Evolutionary conservation across 2,329 filamentous ascomycete genomes (phyloP), one percentile per base, ranked within the genome.

Genomic region (Uncinocarpus reesii): DNA sequence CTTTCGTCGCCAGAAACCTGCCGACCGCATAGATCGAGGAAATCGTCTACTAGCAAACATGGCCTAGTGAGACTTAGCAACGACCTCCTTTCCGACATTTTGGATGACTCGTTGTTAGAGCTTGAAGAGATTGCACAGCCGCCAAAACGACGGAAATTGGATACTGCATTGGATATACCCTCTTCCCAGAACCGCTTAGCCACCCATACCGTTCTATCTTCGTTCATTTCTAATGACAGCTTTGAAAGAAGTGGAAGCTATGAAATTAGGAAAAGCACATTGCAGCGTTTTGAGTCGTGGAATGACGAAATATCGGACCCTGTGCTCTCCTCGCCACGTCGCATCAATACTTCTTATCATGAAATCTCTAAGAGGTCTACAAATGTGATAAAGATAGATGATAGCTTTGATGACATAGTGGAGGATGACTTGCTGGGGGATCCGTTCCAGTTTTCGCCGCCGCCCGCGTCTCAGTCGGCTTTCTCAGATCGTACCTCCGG

Each of bases 261-360:
- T 18, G 20, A n/a, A 7, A 2, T 26, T 13, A 11, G 26, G 26
- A 16, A 40, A 18, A 20, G 7, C 16, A n/a, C 10, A 40, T 16
- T 15, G 15, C 31, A 16, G n/a, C 24, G 13, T 6, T 32, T 18
- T 11, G 34, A 32, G 24, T 34, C 13, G 2, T 42, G 48, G 13
- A 54, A 51, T 6, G 50, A 57, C 6, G 50, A 60, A 24, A 59
- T 63, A 3, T 65, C 61, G 1, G 70, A 71, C 54, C 65, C 68
- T 1, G 69, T 71, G 51, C 56, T 63, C 3, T 69, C 68, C 47
- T 70, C 67, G 1, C 72, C 69, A 4, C 67, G 68, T 15, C 62
- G 62, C 0, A 62, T 59, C 3, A 58, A 64, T 41, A 47, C 40
- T 5, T 48, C 42, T 26, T 42, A 43, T 38, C 34, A 2, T 13